phyloP scores from a whole-genome alignment of 1,139 yeast species.

The Yamadazyma atmosphaerica region DNA sequence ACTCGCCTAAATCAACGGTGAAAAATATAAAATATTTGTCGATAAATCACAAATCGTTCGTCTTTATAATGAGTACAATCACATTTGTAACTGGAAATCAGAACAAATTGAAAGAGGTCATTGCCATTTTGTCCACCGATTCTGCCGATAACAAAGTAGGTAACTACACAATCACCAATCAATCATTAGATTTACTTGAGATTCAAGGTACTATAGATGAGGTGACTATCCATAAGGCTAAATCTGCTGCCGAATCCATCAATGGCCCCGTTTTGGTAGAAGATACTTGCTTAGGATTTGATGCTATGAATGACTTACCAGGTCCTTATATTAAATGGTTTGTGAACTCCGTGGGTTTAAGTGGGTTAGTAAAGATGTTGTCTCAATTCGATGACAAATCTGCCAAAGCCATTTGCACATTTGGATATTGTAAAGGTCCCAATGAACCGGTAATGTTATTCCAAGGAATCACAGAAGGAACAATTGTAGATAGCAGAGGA shows the following conservation, averaged over 20 bases:
- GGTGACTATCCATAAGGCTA: constrained; percentile 80
- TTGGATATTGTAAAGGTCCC: constrained; percentile 87
- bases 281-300: constrained; percentile 88
- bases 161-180: constrained; percentile 53
- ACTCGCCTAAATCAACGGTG: not conserved
- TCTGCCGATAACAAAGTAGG: constrained; percentile 42
- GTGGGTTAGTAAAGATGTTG: constrained; percentile 74
- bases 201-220: constrained; percentile 85
- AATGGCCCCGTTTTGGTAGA: constrained; percentile 87
- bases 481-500: constrained; percentile 76
- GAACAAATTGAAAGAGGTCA: constrained; percentile 83
- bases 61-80: constrained; percentile 24
- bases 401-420: constrained; percentile 89
- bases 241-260: constrained; percentile 62
- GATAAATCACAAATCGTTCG: no score
- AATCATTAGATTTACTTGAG: constrained; percentile 79
- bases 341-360: constrained; percentile 66
- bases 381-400: constrained; percentile 78
- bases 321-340: constrained; percentile 96
- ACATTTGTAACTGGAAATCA: constrained; percentile 86
- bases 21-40: no score
- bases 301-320: constrained; percentile 78
- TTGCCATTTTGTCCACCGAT: constrained; percentile 57
- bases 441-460: constrained; percentile 69
- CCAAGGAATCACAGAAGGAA: constrained; percentile 83